Conservation (phyloP, 331 rosid species). For the Stylosanthes scabra region DNA sequence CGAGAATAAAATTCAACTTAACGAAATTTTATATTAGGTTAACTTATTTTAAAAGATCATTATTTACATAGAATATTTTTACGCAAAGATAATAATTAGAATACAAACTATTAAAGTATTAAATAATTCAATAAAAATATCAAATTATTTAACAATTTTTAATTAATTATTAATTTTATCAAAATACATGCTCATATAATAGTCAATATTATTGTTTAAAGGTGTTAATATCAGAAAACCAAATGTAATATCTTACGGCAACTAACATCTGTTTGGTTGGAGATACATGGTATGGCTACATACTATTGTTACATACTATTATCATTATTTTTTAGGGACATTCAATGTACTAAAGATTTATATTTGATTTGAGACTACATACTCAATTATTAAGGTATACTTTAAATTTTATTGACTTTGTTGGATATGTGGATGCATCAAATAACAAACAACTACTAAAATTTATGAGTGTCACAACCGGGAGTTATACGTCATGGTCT, state of each 20-base stretch:
- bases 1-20: no score
- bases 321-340: not conserved
- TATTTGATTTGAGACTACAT: conserved; percentile 11
- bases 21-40: no score
- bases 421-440: conserved; percentile 9
- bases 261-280: not conserved
- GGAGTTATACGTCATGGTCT: conserved; percentile 23
- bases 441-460: conserved; percentile 51
- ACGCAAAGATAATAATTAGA: no score
- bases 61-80: no score
- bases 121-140: no score
- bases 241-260: not conserved
- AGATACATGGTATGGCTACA: not conserved
- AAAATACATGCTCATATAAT: no score
- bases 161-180: no score
- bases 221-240: no score
- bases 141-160: no score
- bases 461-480: conserved; percentile 46
- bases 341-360: not conserved
- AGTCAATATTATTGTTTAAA: no score
- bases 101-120: no score
- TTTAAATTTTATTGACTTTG: conserved; percentile 3
- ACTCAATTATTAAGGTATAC: not conserved
- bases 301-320: not conserved
- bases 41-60: no score